Percentiles rank a stretch among this genome's conserved stretches.
Conservation (phyloP, 495 filamentous ascomycete genomes). For the Thozetella sp. region DNA sequence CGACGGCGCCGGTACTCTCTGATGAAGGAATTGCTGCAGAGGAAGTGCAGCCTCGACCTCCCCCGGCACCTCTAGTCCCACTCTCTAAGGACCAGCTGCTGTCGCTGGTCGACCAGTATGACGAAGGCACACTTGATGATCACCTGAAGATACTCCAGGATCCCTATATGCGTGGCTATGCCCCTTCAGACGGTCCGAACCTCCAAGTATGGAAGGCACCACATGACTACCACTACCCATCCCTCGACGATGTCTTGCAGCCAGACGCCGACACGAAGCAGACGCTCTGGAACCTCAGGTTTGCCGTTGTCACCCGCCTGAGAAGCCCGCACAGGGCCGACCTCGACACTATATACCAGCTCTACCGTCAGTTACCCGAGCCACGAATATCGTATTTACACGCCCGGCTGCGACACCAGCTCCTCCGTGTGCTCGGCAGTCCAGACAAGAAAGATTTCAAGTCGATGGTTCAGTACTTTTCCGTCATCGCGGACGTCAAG, state of each 20-base stretch:
- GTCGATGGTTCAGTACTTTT: constrained; percentile 80
- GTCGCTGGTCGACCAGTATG: constrained; percentile 47
- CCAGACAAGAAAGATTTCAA: constrained; percentile 54
- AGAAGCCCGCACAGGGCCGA: constrained; percentile 26
- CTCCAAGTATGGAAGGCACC: constrained; percentile 42
- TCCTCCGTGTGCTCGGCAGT: constrained; percentile 71
- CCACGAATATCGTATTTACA: constrained; percentile 71
- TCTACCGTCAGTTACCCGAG: constrained; percentile 43
- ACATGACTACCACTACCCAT: constrained; percentile 48
- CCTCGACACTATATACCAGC: constrained; percentile 40
- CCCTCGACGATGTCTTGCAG: constrained; percentile 26
- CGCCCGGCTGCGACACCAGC: constrained; percentile 54
- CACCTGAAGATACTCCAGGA: constrained; percentile 43
- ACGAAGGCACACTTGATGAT: constrained; percentile 42
- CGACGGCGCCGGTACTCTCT: constrained; percentile 1
- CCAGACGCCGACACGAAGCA: constrained; percentile 16
- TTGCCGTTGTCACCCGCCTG: constrained; percentile 26
- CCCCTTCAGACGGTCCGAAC: constrained; percentile 37
- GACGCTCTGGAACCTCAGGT: constrained; percentile 31
- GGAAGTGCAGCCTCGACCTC: background rate
- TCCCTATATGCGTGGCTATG: constrained; percentile 49
- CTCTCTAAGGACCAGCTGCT: constrained; percentile 42
- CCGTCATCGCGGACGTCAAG: constrained; percentile 82
- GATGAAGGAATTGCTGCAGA: constrained; percentile 1
- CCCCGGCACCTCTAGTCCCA: background rate